Evolutionary conservation across 164 flowering plant species (phyloP).

Genomic region (Hamamelis virginiana): DNA sequence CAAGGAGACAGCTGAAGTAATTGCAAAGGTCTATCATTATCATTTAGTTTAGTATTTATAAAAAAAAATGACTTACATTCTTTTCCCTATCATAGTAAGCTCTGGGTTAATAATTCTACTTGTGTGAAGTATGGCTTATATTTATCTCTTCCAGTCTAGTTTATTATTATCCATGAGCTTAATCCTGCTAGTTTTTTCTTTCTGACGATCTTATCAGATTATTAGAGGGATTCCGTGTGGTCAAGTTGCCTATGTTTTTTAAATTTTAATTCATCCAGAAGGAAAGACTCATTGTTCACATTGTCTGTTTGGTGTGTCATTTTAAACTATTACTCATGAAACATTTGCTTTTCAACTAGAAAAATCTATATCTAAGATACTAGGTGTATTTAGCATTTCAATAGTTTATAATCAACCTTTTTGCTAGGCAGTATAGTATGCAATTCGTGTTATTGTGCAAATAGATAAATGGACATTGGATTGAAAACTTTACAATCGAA

Average conservation of each 20-base stretch:
- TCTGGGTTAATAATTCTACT: not conserved
- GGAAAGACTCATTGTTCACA: not conserved
- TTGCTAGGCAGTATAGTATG: not conserved
- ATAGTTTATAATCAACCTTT: not conserved
- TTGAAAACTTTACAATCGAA: not conserved
- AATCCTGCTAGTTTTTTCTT: not conserved
- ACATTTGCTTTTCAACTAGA: not conserved
- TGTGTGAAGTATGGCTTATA: not conserved
- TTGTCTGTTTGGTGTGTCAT: not conserved
- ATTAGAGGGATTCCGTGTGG: not conserved
- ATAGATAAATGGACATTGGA: not conserved
- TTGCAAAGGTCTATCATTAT: constrained; percentile 73
- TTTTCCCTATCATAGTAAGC: not conserved
- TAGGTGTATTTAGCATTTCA: too few species aligned
- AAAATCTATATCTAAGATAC: not conserved
- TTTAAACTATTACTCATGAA: not conserved
- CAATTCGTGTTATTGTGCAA: not conserved
- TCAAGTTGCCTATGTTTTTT: not conserved
- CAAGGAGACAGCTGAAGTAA: constrained; percentile 92
- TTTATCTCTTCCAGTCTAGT: too few species aligned
- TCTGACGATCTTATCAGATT: too few species aligned
- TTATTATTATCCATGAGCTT: not conserved
- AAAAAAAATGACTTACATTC: not conserved
- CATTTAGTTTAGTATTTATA: not conserved
- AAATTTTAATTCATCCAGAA: not conserved